Conservation (phyloP, 2,329 filamentous ascomycete species). For the Leptographium wingfieldii region DNA sequence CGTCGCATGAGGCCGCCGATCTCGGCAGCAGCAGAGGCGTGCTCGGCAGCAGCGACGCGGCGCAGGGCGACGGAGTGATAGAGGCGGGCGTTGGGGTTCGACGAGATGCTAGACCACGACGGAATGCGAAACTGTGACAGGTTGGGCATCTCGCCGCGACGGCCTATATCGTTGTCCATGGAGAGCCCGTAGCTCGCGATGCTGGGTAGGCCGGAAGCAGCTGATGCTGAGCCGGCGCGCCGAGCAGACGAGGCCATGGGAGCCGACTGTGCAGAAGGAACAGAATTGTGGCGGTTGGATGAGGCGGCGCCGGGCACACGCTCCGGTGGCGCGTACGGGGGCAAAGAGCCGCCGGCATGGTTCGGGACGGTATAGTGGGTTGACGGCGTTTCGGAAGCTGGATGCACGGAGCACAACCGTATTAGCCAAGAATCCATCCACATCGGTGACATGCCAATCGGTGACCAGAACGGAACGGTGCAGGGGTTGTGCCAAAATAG, state of each 20-base stretch:
- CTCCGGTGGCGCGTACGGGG: conserved; percentile 37
- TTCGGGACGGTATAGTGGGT: conserved; percentile 43
- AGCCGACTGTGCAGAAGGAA: not conserved
- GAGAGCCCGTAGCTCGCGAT: conserved; percentile 5
- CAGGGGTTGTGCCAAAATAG: not conserved
- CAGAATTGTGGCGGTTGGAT: conserved; percentile 4
- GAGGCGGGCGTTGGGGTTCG: conserved; percentile 43
- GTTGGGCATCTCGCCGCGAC: conserved; percentile 25
- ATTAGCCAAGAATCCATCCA: not conserved
- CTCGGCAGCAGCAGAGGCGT: conserved; percentile 21
- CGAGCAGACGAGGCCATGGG: not conserved
- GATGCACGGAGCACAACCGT: not conserved
- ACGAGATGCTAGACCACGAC: conserved; percentile 43
- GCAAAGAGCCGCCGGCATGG: conserved; percentile 27
- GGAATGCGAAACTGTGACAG: conserved; percentile 43
- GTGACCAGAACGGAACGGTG: not conserved
- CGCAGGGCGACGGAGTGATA: conserved; percentile 53
- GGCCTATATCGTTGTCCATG: not conserved
- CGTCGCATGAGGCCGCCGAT: conserved; percentile 17
- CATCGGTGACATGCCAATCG: not conserved
- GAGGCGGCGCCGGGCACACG: conserved; percentile 3
- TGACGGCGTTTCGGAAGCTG: conserved; percentile 52
- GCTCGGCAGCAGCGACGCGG: conserved; percentile 36
- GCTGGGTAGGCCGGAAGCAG: conserved; percentile 27
- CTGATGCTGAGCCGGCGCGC: conserved; percentile 2